Conservation (phyloP, 2,329 filamentous ascomycete genomes). For the Colletotrichum sojae region DNA sequence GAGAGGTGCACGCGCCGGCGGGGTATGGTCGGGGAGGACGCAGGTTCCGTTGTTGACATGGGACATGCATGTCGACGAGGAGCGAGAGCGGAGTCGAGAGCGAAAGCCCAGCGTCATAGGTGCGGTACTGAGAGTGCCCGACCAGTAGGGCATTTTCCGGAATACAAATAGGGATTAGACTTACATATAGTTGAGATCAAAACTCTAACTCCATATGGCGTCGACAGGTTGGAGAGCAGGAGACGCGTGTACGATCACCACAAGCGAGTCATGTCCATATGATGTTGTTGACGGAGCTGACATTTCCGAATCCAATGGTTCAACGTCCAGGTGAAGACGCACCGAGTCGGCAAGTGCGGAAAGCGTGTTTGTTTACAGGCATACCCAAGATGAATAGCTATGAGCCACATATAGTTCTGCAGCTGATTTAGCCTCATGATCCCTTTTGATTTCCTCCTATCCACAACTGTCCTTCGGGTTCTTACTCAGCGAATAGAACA, state of each 20-base stretch:
- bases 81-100: neutral
- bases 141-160: neutral
- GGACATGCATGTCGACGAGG: neutral
- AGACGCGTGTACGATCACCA: neutral
- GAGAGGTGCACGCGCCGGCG: conserved; percentile 1
- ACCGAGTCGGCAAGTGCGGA: neutral
- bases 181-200: neutral
- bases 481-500: neutral
- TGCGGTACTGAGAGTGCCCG: neutral
- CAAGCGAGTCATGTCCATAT: neutral
- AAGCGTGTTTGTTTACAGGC: neutral
- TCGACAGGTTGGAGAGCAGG: neutral
- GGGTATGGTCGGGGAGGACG: fast-evolving
- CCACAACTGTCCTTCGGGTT: neutral
- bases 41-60: neutral
- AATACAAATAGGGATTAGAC: neutral
- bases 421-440: no score
- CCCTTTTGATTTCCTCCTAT: no score
- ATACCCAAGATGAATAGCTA: no score
- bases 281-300: neutral
- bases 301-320: no score
- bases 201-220: neutral
- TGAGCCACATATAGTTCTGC: no score
- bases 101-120: neutral
- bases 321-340: neutral